These are phyloP conservation scores for Vigna unguiculata DNA, from an alignment of 306 rosid genomes.

Conservation along the genomic window DNA sequence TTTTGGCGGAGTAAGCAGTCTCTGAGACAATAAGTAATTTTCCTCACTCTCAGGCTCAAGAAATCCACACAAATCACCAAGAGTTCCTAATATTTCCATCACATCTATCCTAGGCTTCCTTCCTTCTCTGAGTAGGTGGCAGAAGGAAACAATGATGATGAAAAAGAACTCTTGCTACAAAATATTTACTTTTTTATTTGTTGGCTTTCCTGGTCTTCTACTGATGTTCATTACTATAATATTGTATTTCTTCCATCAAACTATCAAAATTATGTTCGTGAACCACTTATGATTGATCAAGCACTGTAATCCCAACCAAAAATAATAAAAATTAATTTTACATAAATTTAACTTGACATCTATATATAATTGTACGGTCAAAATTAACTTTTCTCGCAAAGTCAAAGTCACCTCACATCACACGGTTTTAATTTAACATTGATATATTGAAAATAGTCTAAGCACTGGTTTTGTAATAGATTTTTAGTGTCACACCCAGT, in stretches of 20 bases:
- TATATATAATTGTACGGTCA: neutral
- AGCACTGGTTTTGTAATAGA: neutral
- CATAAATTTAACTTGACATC: neutral
- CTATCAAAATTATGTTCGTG: neutral
- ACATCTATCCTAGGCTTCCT: slow-evolving; percentile 16
- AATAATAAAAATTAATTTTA: neutral
- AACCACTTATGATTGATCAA: slow-evolving; percentile 16
- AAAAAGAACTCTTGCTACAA: neutral
- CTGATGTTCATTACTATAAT: neutral
- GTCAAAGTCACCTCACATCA: neutral
- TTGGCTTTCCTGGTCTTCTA: slow-evolving; percentile 18
- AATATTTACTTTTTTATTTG: neutral
- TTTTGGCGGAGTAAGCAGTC: neutral
- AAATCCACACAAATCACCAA: slow-evolving; percentile 8
- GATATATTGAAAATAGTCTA: neutral
- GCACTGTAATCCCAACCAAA: slow-evolving; percentile 14
- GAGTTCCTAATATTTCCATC: slow-evolving; percentile 19
- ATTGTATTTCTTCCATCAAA: neutral
- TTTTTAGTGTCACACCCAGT: neutral
- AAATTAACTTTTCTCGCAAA: neutral
- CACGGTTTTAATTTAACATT: neutral
- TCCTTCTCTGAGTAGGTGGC: neutral
- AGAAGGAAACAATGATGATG: neutral
- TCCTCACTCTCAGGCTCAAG: neutral
- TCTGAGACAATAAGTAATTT: slow-evolving; percentile 4